Evolutionary conservation across 2,329 filamentous ascomycete species (phyloP).

Genomic region (Cytospora piceae): DNA sequence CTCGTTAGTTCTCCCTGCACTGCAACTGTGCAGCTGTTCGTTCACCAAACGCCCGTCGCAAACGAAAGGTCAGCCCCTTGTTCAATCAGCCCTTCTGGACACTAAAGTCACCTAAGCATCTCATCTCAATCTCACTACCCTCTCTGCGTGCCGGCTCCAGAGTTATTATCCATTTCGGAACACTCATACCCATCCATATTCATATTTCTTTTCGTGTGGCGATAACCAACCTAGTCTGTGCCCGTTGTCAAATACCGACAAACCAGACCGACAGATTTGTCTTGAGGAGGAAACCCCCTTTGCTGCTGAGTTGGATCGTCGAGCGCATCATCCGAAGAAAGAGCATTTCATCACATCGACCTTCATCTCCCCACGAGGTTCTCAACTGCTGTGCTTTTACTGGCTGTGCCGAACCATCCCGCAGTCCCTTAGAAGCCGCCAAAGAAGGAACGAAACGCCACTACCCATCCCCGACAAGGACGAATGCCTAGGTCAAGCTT

Average conservation of each 20-base stretch:
- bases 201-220: not conserved
- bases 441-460: conserved; percentile 4
- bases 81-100: not conserved
- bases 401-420: not conserved
- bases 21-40: not conserved
- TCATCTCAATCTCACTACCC: not conserved
- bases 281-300: not conserved
- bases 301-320: not conserved
- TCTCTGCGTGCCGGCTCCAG: not conserved
- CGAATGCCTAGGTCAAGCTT: conserved; percentile 47
- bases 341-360: not conserved
- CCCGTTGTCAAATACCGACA: not conserved
- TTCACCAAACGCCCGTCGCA: not conserved
- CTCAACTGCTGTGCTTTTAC: not conserved
- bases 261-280: not conserved
- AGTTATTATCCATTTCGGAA: not conserved
- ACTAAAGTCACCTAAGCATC: not conserved
- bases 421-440: conserved; percentile 4
- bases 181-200: not conserved
- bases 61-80: conserved; percentile 3
- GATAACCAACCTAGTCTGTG: not conserved
- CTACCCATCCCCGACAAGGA: conserved; percentile 2
- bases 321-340: not conserved
- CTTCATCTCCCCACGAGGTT: not conserved
- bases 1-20: not conserved